Evolutionary conservation across 345 rosid species (phyloP), one percentile per base, ranked within the genome.

Genomic region (Cardamine occulta): DNA sequence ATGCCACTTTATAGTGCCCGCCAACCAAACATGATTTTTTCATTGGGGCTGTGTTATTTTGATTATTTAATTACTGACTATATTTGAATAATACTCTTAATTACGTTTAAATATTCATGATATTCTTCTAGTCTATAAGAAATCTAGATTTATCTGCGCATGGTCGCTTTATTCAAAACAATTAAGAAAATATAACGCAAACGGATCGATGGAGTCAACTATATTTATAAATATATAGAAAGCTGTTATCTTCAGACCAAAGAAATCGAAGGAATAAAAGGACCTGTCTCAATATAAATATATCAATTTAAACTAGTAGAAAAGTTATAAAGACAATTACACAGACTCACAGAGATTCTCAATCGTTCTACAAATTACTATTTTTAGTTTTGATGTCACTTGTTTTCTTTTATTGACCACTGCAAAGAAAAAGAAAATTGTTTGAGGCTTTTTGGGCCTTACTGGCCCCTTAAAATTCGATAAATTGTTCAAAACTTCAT

Each of bases 1-100:
- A 76, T 70, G 75, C 80, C 59, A 76, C 75, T 76, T 69, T 76
- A 62, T 54, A 64, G 70, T 75, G 73, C 65, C 72, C 75, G 75
- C 72, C 74, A 54, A 74, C 78, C 75, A 69, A 81, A 65, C 45
- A 42, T 63, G 74, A 60, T 26, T 40, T 68, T 68, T 76, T 21
- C 80, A 31, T 53, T 74, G 59, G 73, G 4, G 21, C 39, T 55
- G 35, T 74, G 55, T 73, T 55, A 9, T 57, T 59, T 66, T 28
- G 34, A 24, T 52, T 76, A 76, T 42, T 76, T 69, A 69, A 69
- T 53, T 54, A 70, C 80, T 76, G 65, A 76, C 80, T 52, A 52
- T 39, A 51, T 75, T 75, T 75, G 74, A 75, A 68, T 60, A 14
- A 10, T 67, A 35, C 17, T 29, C 68, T 44, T 60, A 32, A 53